Evolutionary conservation across 1,284 basidiomycete species (phyloP), one percentile per base, ranked within the genome.

Genomic region (Ustanciosporium gigantosporum): DNA sequence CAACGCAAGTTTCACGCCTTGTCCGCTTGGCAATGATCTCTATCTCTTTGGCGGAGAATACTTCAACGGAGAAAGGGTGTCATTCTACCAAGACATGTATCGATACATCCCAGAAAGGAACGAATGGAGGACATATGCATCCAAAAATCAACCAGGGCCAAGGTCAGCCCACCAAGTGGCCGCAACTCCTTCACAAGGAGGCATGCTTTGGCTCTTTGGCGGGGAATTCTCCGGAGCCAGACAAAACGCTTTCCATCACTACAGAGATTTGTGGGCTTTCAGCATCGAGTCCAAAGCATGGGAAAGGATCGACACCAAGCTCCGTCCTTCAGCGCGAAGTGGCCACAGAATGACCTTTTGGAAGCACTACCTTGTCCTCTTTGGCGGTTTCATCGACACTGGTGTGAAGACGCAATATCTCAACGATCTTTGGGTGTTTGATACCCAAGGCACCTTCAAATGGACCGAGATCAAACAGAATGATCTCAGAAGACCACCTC

Each of bases 171-270:
- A 77, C 25, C 74, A 76, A 31, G 57, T 77, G 21, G 74, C 70
- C 5, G 65, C 69, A 5, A 62, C 66, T 15, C 64, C 76, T 1
- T 64, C 67, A 4, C 53, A 66, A 24, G 76, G 76, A 14, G 76
- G 76, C 6, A 70, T 70, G 56, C 61, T 77, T n/a, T 77, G 74
- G 74, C 58, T 74, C 20, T 77, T 77, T 37, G 76, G 76, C 19
- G 76, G 75, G 16, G 75, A 77, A 31, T 77, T 77, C 49, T 91
- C 90, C 0, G 89, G 88, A 0, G 79, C 90, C 4, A 84, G 89
- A 55, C 91, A 94, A 77, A 91, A 87, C 23, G 86, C 86, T 0
- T 94, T 94, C 78, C 89, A 93, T 65, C 91, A 94, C 73, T 95
- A 92, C 73, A 85, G 89, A 32, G 90, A 93, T 68, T 60, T 76